phyloP scores from a whole-genome alignment of 2,329 filamentous ascomycete species.

The Aspergillus pseudonomiae region DNA sequence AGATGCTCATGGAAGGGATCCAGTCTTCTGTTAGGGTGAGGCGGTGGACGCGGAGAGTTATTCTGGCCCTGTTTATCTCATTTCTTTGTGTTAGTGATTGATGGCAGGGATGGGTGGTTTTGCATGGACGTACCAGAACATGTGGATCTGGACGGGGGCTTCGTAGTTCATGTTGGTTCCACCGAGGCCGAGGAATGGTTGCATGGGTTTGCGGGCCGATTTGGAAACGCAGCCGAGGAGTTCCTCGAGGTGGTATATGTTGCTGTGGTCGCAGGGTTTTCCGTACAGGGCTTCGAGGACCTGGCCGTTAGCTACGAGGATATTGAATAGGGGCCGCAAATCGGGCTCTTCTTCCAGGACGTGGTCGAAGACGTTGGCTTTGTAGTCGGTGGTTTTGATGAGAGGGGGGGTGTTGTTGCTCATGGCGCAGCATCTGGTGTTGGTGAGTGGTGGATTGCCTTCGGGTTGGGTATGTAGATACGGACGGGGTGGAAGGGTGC shows the following conservation, averaged over 20 bases:
- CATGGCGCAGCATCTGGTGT: slow-evolving; percentile 1
- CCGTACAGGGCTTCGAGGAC: slow-evolving; percentile 2
- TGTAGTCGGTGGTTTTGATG: slow-evolving; percentile 2
- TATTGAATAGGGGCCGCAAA: neutral
- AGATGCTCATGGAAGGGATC: slow-evolving; percentile 4
- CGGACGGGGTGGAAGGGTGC: neutral
- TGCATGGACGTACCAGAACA: neutral
- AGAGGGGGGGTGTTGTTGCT: neutral
- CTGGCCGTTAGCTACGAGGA: slow-evolving; percentile 1
- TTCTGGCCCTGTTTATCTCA: neutral
- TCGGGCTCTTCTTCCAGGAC: neutral
- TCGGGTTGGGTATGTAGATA: neutral
- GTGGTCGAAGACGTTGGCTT: neutral
- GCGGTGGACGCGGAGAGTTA: neutral
- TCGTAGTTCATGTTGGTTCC: slow-evolving; percentile 1
- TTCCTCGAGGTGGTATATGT: slow-evolving; percentile 1
- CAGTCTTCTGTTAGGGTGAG: slow-evolving; percentile 1
- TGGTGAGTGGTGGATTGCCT: neutral
- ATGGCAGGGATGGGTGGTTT: no score
- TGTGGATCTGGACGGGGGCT: neutral
- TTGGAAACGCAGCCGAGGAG: slow-evolving; percentile 3
- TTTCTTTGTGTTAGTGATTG: neutral
- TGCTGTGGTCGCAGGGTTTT: neutral
- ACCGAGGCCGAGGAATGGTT: neutral
- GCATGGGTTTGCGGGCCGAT: slow-evolving; percentile 3